Evolutionary conservation across 2,329 filamentous ascomycete species (phyloP).

Genomic region (Graphium sp.): DNA sequence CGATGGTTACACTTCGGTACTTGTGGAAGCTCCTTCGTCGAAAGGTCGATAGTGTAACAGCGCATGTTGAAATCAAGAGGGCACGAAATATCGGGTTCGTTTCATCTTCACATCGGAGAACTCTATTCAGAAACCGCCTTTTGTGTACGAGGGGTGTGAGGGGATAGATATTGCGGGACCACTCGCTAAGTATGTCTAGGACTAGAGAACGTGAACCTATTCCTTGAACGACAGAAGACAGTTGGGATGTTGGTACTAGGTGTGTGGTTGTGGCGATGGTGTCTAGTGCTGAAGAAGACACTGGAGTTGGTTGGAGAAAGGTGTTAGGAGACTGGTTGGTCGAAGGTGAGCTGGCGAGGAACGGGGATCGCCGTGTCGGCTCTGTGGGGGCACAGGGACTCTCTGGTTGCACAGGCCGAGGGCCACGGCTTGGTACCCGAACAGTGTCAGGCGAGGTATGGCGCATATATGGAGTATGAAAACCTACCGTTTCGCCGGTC

Average conservation of each 20-base stretch:
- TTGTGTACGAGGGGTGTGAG: conserved; percentile 16
- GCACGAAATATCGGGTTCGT: no score
- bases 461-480: neutral
- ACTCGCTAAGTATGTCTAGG: conserved; percentile 12
- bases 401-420: no score
- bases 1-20: conserved; percentile 11
- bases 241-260: no score
- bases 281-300: no score
- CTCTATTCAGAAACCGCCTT: conserved; percentile 13
- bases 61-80: conserved; percentile 16
- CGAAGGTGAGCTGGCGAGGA: neutral
- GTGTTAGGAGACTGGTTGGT: neutral
- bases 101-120: conserved; percentile 10
- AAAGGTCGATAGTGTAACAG: conserved; percentile 15
- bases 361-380: no score
- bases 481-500: conserved; percentile 11
- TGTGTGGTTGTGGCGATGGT: no score
- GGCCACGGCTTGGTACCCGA: no score
- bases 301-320: neutral
- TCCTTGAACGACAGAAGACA: no score
- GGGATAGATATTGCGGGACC: conserved; percentile 18
- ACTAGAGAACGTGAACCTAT: conserved; percentile 2
- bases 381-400: no score
- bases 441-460: neutral
- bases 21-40: conserved; percentile 8